These are phyloP conservation scores for Hemisphaericaspora xylofermentans DNA, from an alignment of 1,139 yeast genomes.

Conservation along the genomic window DNA sequence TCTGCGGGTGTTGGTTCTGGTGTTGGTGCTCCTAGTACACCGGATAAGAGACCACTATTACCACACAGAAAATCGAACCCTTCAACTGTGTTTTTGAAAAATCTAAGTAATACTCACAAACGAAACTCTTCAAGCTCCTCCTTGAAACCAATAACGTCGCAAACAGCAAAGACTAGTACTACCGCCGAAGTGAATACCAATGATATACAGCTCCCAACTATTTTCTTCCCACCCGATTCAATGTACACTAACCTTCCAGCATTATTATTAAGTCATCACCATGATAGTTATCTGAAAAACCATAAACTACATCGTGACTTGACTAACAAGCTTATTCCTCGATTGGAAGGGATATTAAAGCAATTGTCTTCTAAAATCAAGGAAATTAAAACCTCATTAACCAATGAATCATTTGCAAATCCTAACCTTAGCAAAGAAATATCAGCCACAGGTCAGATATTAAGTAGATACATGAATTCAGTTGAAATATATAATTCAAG, in stretches of 20 bases:
- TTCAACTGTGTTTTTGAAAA: constrained; percentile 14
- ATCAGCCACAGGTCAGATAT: constrained; percentile 38
- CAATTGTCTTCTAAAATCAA: constrained; percentile 42
- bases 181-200: constrained; percentile 9
- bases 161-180: constrained; percentile 5
- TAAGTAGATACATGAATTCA: constrained; percentile 32
- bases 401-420: constrained; percentile 46
- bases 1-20: constrained; percentile 1
- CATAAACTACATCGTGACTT: constrained; percentile 36
- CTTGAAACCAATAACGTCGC: not conserved
- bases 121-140: constrained; percentile 7
- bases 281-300: constrained; percentile 26
- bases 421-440: constrained; percentile 38
- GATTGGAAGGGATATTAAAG: constrained; percentile 37
- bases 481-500: constrained; percentile 34
- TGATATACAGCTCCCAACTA: constrained; percentile 43
- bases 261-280: constrained; percentile 38
- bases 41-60: constrained; percentile 30
- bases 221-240: constrained; percentile 45
- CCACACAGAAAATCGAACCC: constrained; percentile 36
- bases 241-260: constrained; percentile 36
- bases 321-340: constrained; percentile 34
- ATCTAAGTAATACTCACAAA: constrained; percentile 17
- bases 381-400: constrained; percentile 42
- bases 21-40: not conserved